phyloP scores from a whole-genome alignment of 139 green algal species.

The Gonium pectorale region DNA sequence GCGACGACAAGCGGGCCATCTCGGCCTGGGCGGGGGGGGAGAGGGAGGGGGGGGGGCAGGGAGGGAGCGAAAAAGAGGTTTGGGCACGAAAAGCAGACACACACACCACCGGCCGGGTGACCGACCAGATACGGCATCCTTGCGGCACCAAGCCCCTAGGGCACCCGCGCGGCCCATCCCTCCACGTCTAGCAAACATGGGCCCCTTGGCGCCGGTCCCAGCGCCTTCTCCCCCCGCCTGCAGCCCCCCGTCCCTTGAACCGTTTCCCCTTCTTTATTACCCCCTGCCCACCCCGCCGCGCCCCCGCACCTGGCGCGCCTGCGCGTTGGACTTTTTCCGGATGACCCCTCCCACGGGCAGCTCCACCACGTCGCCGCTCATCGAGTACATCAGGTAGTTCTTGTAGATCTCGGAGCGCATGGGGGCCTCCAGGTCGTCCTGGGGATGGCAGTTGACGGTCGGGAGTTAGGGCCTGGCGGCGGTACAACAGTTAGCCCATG shows the following conservation, averaged over 20 bases:
- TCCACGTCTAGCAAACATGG: too few relatives aligned
- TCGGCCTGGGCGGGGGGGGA: slow-evolving; percentile 44
- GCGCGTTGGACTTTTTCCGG: slow-evolving; percentile 67
- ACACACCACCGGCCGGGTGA: too few relatives aligned
- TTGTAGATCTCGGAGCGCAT: slow-evolving; percentile 89
- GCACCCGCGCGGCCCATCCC: too few relatives aligned
- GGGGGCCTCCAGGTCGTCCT: slow-evolving; percentile 44
- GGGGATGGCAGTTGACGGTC: background rate
- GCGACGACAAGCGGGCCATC: slow-evolving; percentile 59
- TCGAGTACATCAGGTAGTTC: slow-evolving; percentile 96
- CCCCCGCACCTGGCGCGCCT: slow-evolving; percentile 41
- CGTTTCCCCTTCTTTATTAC: too few relatives aligned
- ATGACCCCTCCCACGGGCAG: slow-evolving; percentile 92
- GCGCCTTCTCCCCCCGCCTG: too few relatives aligned
- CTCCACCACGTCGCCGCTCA: slow-evolving; percentile 89
- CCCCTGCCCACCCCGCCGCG: background rate
- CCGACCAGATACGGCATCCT: too few relatives aligned
- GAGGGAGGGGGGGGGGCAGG: background rate
- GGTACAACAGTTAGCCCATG: too few relatives aligned
- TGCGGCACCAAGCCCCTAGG: too few relatives aligned
- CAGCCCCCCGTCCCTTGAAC: too few relatives aligned
- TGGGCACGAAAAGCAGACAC: too few relatives aligned
- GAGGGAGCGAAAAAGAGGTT: background rate
- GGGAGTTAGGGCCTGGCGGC: too few relatives aligned
- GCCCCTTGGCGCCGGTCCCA: too few relatives aligned